These are phyloP conservation scores for Sugiyamaella chiloensis DNA, from an alignment of 805 yeast species.

Conservation along the genomic window DNA sequence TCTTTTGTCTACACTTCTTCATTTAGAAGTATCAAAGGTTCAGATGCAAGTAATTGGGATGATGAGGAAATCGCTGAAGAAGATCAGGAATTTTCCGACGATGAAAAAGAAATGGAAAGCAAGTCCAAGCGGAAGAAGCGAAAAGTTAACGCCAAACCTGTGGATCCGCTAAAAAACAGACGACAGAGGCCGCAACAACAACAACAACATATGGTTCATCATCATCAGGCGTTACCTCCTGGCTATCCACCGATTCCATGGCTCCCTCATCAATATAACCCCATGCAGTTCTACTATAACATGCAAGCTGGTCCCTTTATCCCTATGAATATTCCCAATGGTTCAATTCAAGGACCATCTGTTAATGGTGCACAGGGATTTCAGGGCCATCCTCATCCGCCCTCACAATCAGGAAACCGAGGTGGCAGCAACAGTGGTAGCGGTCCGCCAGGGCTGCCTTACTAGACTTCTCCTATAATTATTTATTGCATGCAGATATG, in stretches of 20 bases:
- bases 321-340: too few species aligned
- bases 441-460: too few species aligned
- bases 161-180: too few species aligned
- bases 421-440: too few species aligned
- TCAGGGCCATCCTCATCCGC: too few species aligned
- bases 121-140: slow-evolving; percentile 64
- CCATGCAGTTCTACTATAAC: slow-evolving; percentile 12
- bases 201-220: not conserved
- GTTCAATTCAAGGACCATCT: too few species aligned
- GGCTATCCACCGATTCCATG: slow-evolving; percentile 14
- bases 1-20: slow-evolving; percentile 73
- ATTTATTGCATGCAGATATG: too few species aligned
- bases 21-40: slow-evolving; percentile 70
- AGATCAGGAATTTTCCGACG: slow-evolving; percentile 94
- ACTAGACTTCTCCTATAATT: too few species aligned
- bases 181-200: slow-evolving; percentile 16
- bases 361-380: too few species aligned
- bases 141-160: too few species aligned
- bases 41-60: slow-evolving; percentile 91
- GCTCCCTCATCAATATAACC: slow-evolving; percentile 16
- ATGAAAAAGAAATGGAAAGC: slow-evolving; percentile 76
- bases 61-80: slow-evolving; percentile 93
- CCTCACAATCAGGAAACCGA: too few species aligned
- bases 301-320: too few species aligned
- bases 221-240: slow-evolving; percentile 8